phyloP scores from a whole-genome alignment of 176 grass and related monocot genomes.

The Eleusine coracana region DNA sequence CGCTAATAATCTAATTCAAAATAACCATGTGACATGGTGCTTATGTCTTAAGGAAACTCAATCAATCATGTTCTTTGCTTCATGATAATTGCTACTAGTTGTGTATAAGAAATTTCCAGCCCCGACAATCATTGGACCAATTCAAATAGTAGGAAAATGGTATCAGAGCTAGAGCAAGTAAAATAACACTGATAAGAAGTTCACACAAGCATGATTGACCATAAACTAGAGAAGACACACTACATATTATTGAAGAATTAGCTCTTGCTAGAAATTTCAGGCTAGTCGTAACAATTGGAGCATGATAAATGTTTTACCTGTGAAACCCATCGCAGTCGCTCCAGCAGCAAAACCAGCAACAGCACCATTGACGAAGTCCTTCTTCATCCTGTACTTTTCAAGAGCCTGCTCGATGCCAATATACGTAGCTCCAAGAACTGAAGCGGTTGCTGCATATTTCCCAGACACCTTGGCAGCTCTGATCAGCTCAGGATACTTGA shows the following conservation, averaged over 20 bases:
- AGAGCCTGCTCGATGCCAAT: conserved; percentile 49
- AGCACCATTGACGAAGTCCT: conserved; percentile 57
- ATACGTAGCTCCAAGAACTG: conserved; percentile 52
- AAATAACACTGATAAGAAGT: conserved; percentile 14
- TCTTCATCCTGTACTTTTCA: conserved; percentile 58
- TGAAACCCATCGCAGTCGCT: conserved; percentile 46
- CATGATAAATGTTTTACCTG: conserved; percentile 39
- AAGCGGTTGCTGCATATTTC: conserved; percentile 41
- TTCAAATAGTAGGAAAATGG: background rate
- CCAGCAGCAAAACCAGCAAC: conserved; percentile 63
- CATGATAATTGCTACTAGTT: conserved; percentile 15
- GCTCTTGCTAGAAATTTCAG: conserved; percentile 7
- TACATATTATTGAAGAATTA: background rate
- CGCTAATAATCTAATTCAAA: background rate
- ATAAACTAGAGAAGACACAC: background rate
- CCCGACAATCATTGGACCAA: background rate
- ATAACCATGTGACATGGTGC: background rate
- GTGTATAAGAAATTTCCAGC: conserved; percentile 3
- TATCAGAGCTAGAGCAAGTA: background rate
- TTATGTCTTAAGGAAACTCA: background rate
- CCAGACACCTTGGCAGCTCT: conserved; percentile 48
- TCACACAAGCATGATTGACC: background rate
- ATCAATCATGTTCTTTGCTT: background rate
- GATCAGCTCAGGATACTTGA: conserved; percentile 48
- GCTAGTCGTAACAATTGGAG: conserved; percentile 1